Percentiles rank a stretch among this genome's conserved stretches.
phyloP scores from a whole-genome alignment of 306 rosid genomes.

The Corylus avellana region DNA sequence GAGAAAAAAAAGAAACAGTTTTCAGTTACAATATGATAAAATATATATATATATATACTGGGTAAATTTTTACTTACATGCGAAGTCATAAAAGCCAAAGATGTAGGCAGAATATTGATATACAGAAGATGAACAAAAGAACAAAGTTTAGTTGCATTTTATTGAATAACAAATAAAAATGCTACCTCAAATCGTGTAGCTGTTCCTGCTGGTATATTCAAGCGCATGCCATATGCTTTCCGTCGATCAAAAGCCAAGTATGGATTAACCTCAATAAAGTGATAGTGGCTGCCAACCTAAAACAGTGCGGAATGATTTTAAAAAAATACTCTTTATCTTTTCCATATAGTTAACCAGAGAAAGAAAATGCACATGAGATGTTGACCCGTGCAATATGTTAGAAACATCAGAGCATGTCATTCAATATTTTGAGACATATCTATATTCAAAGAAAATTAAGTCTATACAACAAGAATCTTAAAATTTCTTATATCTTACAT shows the following conservation, averaged over 20 bases:
- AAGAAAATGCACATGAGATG: not conserved
- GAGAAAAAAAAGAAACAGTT: not conserved
- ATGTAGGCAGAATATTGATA: not conserved
- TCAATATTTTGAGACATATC: slow-evolving; percentile 23
- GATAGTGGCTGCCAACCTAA: slow-evolving; percentile 98
- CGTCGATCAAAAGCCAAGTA: slow-evolving; percentile 73
- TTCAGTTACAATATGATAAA: not conserved
- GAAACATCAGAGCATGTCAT: not conserved
- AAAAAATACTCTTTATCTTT: slow-evolving; percentile 1
- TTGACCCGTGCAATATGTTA: slow-evolving; percentile 17
- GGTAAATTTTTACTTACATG: not conserved
- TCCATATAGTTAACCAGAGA: slow-evolving; percentile 15
- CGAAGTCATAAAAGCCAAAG: not conserved
- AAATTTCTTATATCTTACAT: not conserved
- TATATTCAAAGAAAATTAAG: not conserved
- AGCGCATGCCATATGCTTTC: slow-evolving; percentile 82
- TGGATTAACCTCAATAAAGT: slow-evolving; percentile 87
- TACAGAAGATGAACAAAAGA: not conserved
- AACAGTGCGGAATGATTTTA: slow-evolving; percentile 30
- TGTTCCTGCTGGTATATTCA: slow-evolving; percentile 87
- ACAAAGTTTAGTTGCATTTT: not conserved
- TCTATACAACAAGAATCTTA: slow-evolving; percentile 13
- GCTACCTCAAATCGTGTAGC: slow-evolving; percentile 88
- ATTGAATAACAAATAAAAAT: slow-evolving; percentile 13
- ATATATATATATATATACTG: not conserved